Evolutionary conservation across 2,329 filamentous ascomycete genomes (phyloP), one percentile per base, ranked within the genome.

Genomic region (Tricladium varicosporioides): DNA sequence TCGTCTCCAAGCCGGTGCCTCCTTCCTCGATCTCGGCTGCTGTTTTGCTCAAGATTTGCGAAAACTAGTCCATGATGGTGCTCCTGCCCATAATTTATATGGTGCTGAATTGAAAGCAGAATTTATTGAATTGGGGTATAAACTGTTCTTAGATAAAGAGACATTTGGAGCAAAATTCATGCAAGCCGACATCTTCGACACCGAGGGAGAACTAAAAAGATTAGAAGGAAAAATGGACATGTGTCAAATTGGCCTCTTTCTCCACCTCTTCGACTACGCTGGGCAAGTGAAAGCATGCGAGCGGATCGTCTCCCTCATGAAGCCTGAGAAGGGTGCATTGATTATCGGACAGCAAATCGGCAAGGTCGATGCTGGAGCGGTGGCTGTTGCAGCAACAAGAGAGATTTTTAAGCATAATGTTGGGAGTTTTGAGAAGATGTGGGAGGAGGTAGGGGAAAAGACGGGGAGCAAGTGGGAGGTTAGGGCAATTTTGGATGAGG

Each of bases 231-330:
- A 70, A 16, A 66, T 76, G 2, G 72, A 77, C 54, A 70, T 78
- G 14, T 60, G 78, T 13, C 67, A 75, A 36, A 67, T 75, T 2
- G 69, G 70, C 0, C 72, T 73, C 0, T 75, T 78, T 63, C 72
- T 78, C 48, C 76, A 79, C 53, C 65, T 78, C 8, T 78, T 76
- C 60, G 66, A 68, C 36, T 74, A 67, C 63, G 71, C 74, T 1
- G 65, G 66, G 8, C 75, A 78, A 27, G 36, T 22, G 4, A 44
- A 46, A 11, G 52, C 51, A 16, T 56, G 56, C 22, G 51, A 58
- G 46, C 31, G 45, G 10, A 53, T 64, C 14, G 55, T 64, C 58
- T 58, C 19, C 5, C 36, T 63, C n/a, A 11, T 56, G 32, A 61
- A 57, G 68, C 53, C 64, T 2, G 18, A 59, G 32, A 53, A 58